Conservation (phyloP, 768 basidiomycete genomes). For the Cytidiella melzeri region DNA sequence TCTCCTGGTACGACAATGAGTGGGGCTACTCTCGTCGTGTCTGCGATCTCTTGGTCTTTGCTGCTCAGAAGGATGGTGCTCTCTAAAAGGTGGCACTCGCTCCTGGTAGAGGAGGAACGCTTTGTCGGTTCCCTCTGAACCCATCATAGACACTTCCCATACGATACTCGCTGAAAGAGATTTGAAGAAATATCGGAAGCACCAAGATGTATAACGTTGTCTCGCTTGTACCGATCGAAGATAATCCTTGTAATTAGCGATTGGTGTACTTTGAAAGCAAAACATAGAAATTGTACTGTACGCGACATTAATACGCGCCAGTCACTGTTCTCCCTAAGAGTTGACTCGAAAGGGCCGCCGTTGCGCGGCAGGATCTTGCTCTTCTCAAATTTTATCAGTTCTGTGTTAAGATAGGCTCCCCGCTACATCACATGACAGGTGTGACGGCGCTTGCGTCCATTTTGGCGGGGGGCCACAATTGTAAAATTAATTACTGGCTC, state of each 20-base stretch:
- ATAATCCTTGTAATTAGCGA: background rate
- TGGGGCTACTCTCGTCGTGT: slow-evolving; percentile 94
- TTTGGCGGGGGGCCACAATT: no score
- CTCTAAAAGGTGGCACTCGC: no score
- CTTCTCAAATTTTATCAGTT: no score
- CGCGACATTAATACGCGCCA: no score
- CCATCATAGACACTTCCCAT: background rate
- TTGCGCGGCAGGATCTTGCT: no score
- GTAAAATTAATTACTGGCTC: no score
- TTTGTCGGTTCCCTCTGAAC: background rate
- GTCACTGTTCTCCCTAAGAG: no score
- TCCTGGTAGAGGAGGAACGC: no score
- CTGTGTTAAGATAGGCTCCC: no score
- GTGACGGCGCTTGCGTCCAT: no score
- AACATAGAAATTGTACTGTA: slow-evolving; percentile 1
- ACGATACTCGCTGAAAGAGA: background rate
- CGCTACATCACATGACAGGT: no score
- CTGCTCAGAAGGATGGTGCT: slow-evolving; percentile 63
- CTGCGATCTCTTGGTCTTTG: slow-evolving; percentile 79
- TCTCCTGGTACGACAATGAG: slow-evolving; percentile 94
- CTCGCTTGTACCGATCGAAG: background rate
- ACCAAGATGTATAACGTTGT: background rate
- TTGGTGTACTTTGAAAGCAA: background rate
- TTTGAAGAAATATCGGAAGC: background rate
- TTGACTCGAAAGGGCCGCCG: no score